Conservation (phyloP, 2,329 filamentous ascomycete genomes). For the Aspergillus ustus region DNA sequence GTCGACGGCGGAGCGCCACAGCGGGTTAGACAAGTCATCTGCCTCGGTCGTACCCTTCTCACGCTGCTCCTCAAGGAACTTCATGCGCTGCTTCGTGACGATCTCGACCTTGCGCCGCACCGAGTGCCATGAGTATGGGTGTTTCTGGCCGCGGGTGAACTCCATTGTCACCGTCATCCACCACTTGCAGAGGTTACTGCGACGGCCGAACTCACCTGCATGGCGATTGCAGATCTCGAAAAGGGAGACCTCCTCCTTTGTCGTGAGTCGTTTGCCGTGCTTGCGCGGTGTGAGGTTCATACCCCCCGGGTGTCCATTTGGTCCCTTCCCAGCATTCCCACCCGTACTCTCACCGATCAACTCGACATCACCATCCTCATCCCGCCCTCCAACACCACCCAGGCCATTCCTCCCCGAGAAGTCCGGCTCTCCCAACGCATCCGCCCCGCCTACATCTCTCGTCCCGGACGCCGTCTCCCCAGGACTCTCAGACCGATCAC, state of each 20-base stretch:
- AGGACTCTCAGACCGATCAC: slow-evolving; percentile 20
- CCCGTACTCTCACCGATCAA: slow-evolving; percentile 12
- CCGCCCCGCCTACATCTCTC: slow-evolving; percentile 16
- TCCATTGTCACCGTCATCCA: slow-evolving; percentile 46
- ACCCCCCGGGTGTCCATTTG: slow-evolving; percentile 1
- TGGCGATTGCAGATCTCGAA: slow-evolving; percentile 48
- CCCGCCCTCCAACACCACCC: background rate
- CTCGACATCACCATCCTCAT: slow-evolving; percentile 11
- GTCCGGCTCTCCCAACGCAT: slow-evolving; percentile 22
- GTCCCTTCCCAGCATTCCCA: slow-evolving; percentile 5
- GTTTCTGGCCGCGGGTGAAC: slow-evolving; percentile 42
- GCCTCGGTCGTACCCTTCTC: slow-evolving; percentile 29
- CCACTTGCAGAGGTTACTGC: slow-evolving; percentile 49
- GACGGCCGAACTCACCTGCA: slow-evolving; percentile 42
- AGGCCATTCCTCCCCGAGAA: slow-evolving; percentile 16
- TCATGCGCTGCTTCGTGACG: slow-evolving; percentile 47
- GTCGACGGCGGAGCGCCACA: slow-evolving; percentile 45
- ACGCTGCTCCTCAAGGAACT: slow-evolving; percentile 42
- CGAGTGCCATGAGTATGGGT: slow-evolving; percentile 49
- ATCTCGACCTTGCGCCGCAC: slow-evolving; percentile 48
- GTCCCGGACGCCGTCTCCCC: slow-evolving; percentile 8
- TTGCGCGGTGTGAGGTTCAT: slow-evolving; percentile 31
- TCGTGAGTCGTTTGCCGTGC: slow-evolving; percentile 45
- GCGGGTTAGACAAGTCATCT: slow-evolving; percentile 42
- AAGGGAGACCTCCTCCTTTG: slow-evolving; percentile 44